Conservation (phyloP, 2,329 filamentous ascomycete species). For the Xylariaceae sp. region DNA sequence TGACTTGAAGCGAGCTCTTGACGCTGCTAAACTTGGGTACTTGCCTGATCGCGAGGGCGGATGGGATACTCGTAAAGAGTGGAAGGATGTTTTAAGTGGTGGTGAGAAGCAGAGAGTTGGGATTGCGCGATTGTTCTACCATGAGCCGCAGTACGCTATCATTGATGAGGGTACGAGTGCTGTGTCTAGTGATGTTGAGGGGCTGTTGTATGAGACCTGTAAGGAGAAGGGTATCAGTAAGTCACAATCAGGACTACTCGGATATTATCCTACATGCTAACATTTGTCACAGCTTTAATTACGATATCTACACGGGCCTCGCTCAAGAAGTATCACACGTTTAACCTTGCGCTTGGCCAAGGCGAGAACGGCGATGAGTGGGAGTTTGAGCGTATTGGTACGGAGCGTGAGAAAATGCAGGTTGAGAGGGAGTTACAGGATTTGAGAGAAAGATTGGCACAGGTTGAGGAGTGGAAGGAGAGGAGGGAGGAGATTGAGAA, state of each 20-base stretch:
- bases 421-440: conserved; percentile 89
- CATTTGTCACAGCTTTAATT: conserved; percentile 66
- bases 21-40: conserved; percentile 83
- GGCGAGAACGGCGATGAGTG: conserved; percentile 81
- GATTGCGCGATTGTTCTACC: conserved; percentile 85
- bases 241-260: conserved; percentile 25
- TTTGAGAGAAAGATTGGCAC: conserved; percentile 70
- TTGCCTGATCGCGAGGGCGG: conserved; percentile 88
- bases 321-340: conserved; percentile 93
- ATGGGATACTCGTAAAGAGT: conserved; percentile 95
- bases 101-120: conserved; percentile 97
- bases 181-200: conserved; percentile 91
- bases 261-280: conserved; percentile 14
- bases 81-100: conserved; percentile 96
- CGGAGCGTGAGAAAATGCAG: conserved; percentile 85
- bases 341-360: conserved; percentile 78
- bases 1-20: conserved; percentile 73
- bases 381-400: conserved; percentile 92
- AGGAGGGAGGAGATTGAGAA: conserved; percentile 75
- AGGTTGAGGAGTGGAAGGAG: conserved; percentile 80
- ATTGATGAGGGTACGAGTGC: conserved; percentile 95
- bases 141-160: conserved; percentile 91
- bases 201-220: conserved; percentile 84
- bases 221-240: conserved; percentile 91
- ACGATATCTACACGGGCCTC: conserved; percentile 94